These are phyloP conservation scores for Leccinum rimulosum DNA, from an alignment of 768 basidiomycete genomes.

Conservation along the genomic window DNA sequence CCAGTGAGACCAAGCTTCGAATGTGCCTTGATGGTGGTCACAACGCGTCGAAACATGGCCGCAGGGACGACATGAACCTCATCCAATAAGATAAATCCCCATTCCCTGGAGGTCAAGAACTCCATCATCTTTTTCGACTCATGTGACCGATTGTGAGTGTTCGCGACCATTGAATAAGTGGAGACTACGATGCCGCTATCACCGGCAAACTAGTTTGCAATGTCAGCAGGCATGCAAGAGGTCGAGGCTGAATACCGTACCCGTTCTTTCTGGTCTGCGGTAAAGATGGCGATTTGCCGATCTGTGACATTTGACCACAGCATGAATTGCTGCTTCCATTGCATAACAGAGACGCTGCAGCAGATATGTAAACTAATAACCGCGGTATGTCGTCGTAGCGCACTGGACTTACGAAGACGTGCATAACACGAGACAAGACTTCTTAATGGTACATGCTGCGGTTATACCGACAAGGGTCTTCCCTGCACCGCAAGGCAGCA, in stretches of 20 bases:
- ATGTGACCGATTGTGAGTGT: constrained; percentile 97
- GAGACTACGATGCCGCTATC: constrained; percentile 98
- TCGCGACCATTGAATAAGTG: constrained; percentile 99
- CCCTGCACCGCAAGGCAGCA: constrained; percentile 96
- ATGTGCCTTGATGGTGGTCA: constrained; percentile 98
- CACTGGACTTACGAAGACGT: constrained; percentile 82
- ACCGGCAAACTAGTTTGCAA: constrained; percentile 73
- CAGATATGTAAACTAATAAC: constrained; percentile 8
- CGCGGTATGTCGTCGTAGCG: not conserved
- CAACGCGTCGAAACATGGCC: constrained; percentile 96
- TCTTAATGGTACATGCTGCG: constrained; percentile 98
- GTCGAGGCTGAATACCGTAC: constrained; percentile 36
- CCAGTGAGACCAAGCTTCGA: constrained; percentile 97
- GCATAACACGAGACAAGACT: constrained; percentile 95
- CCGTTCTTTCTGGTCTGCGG: constrained; percentile 97
- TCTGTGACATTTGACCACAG: constrained; percentile 99
- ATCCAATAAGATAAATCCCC: constrained; percentile 97
- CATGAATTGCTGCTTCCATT: constrained; percentile 98
- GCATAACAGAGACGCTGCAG: constrained; percentile 86
- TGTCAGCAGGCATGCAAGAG: constrained; percentile 3
- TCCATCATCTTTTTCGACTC: constrained; percentile 99
- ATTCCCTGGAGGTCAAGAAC: constrained; percentile 95
- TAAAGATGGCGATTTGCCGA: constrained; percentile 95
- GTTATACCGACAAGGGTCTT: constrained; percentile 99
- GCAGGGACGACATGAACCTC: constrained; percentile 99